Conservation (phyloP, 805 yeast species). For the Lipomyces spencermartinsiae region DNA sequence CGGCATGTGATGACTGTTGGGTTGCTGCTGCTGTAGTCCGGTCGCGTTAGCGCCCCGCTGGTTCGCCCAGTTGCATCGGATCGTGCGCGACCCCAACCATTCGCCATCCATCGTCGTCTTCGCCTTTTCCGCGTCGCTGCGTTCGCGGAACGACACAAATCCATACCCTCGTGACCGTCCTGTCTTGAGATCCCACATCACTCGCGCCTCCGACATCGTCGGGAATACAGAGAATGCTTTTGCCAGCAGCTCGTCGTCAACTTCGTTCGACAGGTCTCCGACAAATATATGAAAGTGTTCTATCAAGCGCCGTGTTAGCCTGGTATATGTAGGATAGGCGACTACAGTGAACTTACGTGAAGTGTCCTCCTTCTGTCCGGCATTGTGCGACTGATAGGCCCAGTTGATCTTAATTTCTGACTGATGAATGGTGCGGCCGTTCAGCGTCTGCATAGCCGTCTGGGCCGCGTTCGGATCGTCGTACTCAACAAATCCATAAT, state of each 20-base stretch:
- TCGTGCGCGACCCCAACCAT: conserved; percentile 72
- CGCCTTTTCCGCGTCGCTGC: conserved; percentile 75
- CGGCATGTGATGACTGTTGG: background rate
- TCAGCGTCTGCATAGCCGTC: conserved; percentile 63
- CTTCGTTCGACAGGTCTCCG: conserved; percentile 83
- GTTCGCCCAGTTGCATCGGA: conserved; percentile 89
- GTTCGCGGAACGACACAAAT: conserved; percentile 74
- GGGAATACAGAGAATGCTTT: conserved; percentile 62
- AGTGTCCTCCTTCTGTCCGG: conserved; percentile 44
- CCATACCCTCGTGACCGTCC: conserved; percentile 74
- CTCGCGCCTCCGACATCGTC: conserved; percentile 80
- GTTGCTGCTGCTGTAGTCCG: background rate
- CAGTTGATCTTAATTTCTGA: conserved; percentile 71
- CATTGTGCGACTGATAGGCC: conserved; percentile 81
- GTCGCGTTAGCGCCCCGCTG: conserved; percentile 47
- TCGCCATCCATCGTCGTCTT: conserved; percentile 76
- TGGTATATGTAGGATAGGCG: background rate
- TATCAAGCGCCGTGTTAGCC: background rate
- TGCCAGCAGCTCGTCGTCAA: conserved; percentile 74
- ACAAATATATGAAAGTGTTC: conserved; percentile 78
- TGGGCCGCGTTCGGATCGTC: conserved; percentile 63
- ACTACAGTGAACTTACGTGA: conserved; percentile 12
- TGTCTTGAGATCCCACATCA: conserved; percentile 95
- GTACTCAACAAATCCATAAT: conserved; percentile 85
- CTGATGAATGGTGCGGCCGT: conserved; percentile 61